Conservation (phyloP, 768 basidiomycete genomes). For the Lactifluus piperatus region DNA sequence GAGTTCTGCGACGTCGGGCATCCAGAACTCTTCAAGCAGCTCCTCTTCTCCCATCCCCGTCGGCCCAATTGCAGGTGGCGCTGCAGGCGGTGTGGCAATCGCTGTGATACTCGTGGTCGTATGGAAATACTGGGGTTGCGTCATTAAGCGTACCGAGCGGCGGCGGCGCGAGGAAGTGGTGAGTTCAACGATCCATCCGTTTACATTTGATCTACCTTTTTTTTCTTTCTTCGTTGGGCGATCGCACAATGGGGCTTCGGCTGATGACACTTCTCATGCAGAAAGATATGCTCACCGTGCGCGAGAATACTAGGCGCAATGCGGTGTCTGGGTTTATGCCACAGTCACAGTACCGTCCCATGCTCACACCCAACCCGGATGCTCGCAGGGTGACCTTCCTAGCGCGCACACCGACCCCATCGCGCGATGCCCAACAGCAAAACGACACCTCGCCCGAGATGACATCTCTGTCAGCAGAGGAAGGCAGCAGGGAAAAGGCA, state of each 20-base stretch:
- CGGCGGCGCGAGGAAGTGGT: conserved; percentile 27
- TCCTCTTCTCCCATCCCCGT: conserved; percentile 31
- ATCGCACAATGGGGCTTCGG: neutral
- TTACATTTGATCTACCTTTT: neutral
- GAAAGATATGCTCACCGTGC: conserved; percentile 25
- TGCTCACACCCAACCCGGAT: conserved; percentile 1
- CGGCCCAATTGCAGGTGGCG: conserved; percentile 43
- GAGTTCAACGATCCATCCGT: conserved; percentile 14
- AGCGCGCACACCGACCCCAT: neutral
- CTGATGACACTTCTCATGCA: conserved; percentile 6
- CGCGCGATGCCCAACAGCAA: neutral
- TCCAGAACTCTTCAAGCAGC: neutral
- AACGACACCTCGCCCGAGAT: neutral
- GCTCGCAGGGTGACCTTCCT: conserved; percentile 37
- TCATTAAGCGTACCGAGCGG: conserved; percentile 31
- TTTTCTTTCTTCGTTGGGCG: neutral
- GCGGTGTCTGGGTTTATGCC: conserved; percentile 23
- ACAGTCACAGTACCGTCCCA: conserved; percentile 8
- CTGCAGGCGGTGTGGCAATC: conserved; percentile 38
- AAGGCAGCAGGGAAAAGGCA: neutral
- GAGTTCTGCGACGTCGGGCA: neutral
- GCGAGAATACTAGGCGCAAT: conserved; percentile 37
- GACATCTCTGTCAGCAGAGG: neutral
- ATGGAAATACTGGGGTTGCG: conserved; percentile 42
- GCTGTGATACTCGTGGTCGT: conserved; percentile 35